phyloP scores from a whole-genome alignment of 2,329 filamentous ascomycete species.

The Macrophomina pseudophaseolina region DNA sequence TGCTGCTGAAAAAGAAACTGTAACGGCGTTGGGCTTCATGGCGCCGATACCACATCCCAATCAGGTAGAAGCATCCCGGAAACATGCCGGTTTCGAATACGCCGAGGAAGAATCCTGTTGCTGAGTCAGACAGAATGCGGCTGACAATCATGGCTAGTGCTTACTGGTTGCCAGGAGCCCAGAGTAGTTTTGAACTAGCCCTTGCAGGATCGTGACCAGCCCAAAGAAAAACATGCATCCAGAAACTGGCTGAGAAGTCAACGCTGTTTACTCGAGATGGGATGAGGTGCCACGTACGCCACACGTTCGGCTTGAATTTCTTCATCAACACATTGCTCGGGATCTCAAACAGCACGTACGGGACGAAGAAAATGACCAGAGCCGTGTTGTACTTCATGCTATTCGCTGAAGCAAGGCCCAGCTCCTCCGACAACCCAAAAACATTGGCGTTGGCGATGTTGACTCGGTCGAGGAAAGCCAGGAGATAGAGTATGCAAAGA shows the following conservation, averaged over 20 bases:
- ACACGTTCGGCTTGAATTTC: conserved; percentile 57
- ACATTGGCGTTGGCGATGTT: conserved; percentile 62
- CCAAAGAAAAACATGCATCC: conserved; percentile 86
- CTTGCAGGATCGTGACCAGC: conserved; percentile 75
- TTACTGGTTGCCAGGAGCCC: conserved; percentile 72
- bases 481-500: conserved; percentile 57
- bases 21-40: conserved; percentile 89
- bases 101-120: conserved; percentile 74
- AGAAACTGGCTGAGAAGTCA: conserved; percentile 54
- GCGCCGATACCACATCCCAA: conserved; percentile 74
- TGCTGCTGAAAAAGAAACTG: conserved; percentile 89
- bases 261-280: neutral
- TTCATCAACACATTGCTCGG: conserved; percentile 59
- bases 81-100: conserved; percentile 62
- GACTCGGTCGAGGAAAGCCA: conserved; percentile 56
- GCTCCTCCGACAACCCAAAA: conserved; percentile 54
- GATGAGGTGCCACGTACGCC: conserved; percentile 40
- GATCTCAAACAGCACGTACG: conserved; percentile 60
- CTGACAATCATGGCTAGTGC: neutral
- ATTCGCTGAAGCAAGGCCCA: conserved; percentile 43
- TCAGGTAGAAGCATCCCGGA: conserved; percentile 61
- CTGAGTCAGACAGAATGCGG: neutral
- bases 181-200: conserved; percentile 75
- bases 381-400: conserved; percentile 56
- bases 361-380: conserved; percentile 61